Base-by-base conservation (phyloP, 176 grass and related monocot species). In the Phyllostachys edulis region DNA sequence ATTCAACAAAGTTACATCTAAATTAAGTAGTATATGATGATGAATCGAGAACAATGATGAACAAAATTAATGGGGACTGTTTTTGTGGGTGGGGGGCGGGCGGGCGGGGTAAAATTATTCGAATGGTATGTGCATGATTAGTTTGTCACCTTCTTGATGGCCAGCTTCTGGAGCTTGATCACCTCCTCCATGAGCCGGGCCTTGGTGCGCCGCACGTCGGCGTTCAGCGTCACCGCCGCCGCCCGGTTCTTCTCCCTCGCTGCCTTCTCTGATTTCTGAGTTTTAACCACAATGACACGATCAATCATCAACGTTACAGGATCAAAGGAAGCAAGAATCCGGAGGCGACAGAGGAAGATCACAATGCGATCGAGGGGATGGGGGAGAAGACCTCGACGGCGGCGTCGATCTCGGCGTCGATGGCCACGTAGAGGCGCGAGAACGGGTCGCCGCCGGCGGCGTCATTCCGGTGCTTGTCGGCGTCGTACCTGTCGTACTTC, bases 401-500 rank as follows among this genome's bases (percentile, higher is more conserved):
- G 23, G 84, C 87, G 23, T 95, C 93, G 81, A 98, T 93, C 52
- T 88, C 89, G 18, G 83, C 72, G 72, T 92, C 96, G 27, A 95
- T 78, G 80, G 90, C 85, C 2, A 77, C 56, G 83, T 91, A 98
- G 77, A 95, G 89, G 29, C 83, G 91, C 12, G 85, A 94, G 89
- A 98, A 95, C 1, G 85, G 82, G 61, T 98, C 96, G 41, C 90
- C 89, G 63, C 63, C 86, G 87, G 73, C 81, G 76, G 82, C 83
- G 50, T 88, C 93, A 55, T 77, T 80, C 14, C 78, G 90, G 77
- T 88, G 92, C 85, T 81, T 91, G 54, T 95, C 83, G 50, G 90
- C 80, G 59, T 98, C 91, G 91, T 98, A 92, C 83, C 76, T 90
- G 73, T 98, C 93, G 51, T 98, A 98, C 87, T 95, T 98, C 70